Base-by-base conservation (phyloP, 1,284 basidiomycete genomes). In the Apiotrichum montevideense region DNA sequence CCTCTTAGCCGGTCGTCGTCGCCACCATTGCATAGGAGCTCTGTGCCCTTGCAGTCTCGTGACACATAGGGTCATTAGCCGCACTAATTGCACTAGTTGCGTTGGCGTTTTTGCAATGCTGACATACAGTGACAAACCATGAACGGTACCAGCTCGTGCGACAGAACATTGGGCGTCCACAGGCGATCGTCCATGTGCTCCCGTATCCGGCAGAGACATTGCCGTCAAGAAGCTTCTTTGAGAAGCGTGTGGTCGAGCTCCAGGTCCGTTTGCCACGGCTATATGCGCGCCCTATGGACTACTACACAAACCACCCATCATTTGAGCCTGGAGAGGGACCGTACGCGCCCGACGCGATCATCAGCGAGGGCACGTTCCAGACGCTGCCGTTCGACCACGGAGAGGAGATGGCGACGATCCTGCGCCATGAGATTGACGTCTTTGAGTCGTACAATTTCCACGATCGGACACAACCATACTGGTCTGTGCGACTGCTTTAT, bases 211-310 rank as follows among this genome's bases (percentile, higher is more conserved):
- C 56, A 1, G 43, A 32, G 40, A 29, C 37, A 29, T 35, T 68
- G 1, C 68, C 68, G 3, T 47, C 65, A 1, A 29, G 32, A 0
- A 29, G 37, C 0, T 60, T 49, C 37, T 62, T 72, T 3, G 35
- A 56, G n/a, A 35, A 51, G 15, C 65, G 70, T 0, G 61, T 70
- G 8, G 42, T 46, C 1, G 58, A 62, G 40, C 59, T 72, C 13
- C 70, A 72, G 41, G 45, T 55, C 7, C 61, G 65, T 14, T 66
- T 69, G 53, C 70, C 72, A 0, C 59, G 66, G 9, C 62, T 74
- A 0, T 56, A 58, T 48, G 34, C 64, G 2, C 44, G 48, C 7
- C 46, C 71, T 0, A 45, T 53, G 2, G 67, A 46, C 21, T 11
- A 34, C 1, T 21, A 51, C n/a, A 61, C 59, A 6, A 49, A 49